Percentiles rank a stretch among this genome's conserved stretches.
Conservation (phyloP, 2,329 filamentous ascomycete genomes). For the Cladosporium phlei region DNA sequence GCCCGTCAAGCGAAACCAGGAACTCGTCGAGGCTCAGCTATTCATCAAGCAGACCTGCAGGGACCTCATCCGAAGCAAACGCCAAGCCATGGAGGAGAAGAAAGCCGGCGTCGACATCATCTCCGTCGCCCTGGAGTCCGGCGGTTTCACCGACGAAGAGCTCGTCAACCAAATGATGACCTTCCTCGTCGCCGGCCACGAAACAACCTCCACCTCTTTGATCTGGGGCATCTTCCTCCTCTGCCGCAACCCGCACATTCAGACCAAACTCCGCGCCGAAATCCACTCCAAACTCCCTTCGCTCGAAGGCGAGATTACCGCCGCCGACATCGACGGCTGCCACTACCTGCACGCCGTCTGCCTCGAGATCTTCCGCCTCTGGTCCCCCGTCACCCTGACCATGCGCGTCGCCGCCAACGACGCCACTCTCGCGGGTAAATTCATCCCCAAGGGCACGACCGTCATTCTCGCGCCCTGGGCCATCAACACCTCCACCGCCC, state of each 20-base stretch:
- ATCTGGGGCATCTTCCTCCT: constrained; percentile 51
- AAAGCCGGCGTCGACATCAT: constrained; percentile 61
- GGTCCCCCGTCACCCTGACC: constrained; percentile 66
- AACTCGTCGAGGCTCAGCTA: constrained; percentile 52
- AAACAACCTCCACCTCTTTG: constrained; percentile 48
- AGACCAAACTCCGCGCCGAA: constrained; percentile 47
- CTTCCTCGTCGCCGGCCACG: constrained; percentile 54
- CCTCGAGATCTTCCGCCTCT: constrained; percentile 70
- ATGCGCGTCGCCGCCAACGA: constrained; percentile 61
- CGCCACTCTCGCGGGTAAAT: constrained; percentile 60
- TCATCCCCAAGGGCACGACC: constrained; percentile 65
- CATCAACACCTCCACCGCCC: constrained; percentile 61
- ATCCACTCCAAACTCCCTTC: constrained; percentile 45
- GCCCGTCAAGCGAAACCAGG: constrained; percentile 65
- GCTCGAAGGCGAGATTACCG: constrained; percentile 43
- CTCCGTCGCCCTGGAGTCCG: constrained; percentile 71
- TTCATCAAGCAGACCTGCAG: constrained; percentile 63
- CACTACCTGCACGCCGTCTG: constrained; percentile 77
- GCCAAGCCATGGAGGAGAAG: constrained; percentile 46
- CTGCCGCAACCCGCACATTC: constrained; percentile 46
- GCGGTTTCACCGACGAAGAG: constrained; percentile 70
- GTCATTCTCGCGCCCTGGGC: constrained; percentile 62
- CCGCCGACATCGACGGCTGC: constrained; percentile 62
- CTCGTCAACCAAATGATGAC: constrained; percentile 86
- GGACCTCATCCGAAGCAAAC: constrained; percentile 67